A percentile compares a stretch with the other conserved stretches of the same genome.
Conservation (phyloP, 495 filamentous ascomycete species). For the Cercophora scortea region DNA sequence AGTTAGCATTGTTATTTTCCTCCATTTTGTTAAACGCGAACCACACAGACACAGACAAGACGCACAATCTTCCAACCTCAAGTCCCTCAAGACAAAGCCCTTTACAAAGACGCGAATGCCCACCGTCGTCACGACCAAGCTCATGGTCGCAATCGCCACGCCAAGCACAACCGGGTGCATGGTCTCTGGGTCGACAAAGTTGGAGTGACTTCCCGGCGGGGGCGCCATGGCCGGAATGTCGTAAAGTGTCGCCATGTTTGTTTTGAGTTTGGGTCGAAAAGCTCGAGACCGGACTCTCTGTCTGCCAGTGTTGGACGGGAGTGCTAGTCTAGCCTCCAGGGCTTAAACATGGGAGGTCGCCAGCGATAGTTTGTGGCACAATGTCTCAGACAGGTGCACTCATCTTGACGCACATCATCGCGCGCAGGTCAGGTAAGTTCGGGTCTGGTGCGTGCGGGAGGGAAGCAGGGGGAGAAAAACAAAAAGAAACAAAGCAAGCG, state of each 20-base stretch:
- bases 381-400: too few relatives aligned
- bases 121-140: slow-evolving; percentile 7
- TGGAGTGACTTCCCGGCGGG: slow-evolving; percentile 10
- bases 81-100: slow-evolving; percentile 9
- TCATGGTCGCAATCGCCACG: slow-evolving; percentile 13
- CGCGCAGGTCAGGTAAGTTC: too few relatives aligned
- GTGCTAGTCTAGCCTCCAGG: too few relatives aligned
- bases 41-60: background rate
- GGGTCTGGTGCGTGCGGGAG: too few relatives aligned
- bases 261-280: too few relatives aligned
- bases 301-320: too few relatives aligned
- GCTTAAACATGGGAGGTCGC: too few relatives aligned
- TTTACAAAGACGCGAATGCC: slow-evolving; percentile 16
- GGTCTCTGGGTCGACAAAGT: slow-evolving; percentile 15
- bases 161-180: slow-evolving; percentile 11
- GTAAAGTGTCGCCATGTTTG: background rate
- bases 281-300: too few relatives aligned
- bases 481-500: too few relatives aligned
- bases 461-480: too few relatives aligned
- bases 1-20: background rate
- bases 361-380: too few relatives aligned
- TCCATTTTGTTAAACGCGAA: background rate
- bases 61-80: slow-evolving; percentile 16
- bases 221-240: slow-evolving; percentile 18
- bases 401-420: too few relatives aligned